These are phyloP conservation scores for Neurospora sp. DNA, from an alignment of 2,329 filamentous ascomycete species.

Conservation along the genomic window DNA sequence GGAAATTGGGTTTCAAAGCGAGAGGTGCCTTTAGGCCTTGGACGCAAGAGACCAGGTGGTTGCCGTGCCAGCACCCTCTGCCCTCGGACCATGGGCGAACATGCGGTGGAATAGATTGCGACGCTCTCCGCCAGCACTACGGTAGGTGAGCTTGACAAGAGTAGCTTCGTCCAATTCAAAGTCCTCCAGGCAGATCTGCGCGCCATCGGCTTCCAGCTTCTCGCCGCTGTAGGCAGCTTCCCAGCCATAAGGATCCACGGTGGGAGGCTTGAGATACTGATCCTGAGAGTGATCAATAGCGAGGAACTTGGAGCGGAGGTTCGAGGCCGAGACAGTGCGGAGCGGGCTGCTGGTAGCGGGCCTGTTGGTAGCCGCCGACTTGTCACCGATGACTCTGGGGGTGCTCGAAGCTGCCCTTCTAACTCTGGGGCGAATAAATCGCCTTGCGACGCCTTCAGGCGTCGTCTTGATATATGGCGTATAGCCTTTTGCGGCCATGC, in stretches of 20 bases:
- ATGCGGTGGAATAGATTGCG: conserved; percentile 31
- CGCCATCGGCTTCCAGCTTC: conserved; percentile 16
- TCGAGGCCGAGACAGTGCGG: conserved; percentile 3
- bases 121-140: conserved; percentile 20
- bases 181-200: conserved; percentile 8
- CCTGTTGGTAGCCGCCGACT: conserved; percentile 4
- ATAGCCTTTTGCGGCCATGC: conserved; percentile 39
- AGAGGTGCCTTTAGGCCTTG: background rate
- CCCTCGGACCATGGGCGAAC: conserved; percentile 20
- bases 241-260: conserved; percentile 21
- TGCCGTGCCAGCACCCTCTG: background rate
- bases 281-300: conserved; percentile 4
- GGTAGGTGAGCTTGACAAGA: conserved; percentile 9
- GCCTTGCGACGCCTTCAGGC: conserved; percentile 8
- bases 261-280: conserved; percentile 7
- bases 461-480: conserved; percentile 15
- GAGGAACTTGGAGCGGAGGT: conserved; percentile 7
- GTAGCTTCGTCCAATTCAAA: background rate
- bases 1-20: background rate
- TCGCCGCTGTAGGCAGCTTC: conserved; percentile 18
- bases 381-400: conserved; percentile 3
- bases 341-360: background rate
- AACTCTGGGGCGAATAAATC: conserved; percentile 12
- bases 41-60: background rate
- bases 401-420: conserved; percentile 15